Evolutionary conservation across 2,329 filamentous ascomycete species (phyloP), one percentile per base, ranked within the genome.

Genomic region (Kalmusia sp.): DNA sequence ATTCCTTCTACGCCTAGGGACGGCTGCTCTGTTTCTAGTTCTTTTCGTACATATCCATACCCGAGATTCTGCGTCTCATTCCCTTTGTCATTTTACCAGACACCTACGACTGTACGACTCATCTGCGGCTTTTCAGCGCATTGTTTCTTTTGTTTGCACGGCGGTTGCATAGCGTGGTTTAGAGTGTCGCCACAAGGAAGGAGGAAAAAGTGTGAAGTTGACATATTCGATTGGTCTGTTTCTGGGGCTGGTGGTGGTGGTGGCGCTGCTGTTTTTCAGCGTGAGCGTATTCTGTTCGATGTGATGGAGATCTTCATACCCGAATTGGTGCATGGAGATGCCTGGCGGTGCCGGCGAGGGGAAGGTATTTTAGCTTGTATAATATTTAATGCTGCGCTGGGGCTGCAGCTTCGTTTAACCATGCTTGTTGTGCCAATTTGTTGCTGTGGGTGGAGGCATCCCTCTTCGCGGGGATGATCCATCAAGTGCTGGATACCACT

Each of bases 311-410:
- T 11, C 39, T 44, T 21, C 21, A n/a, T 28, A 6, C 28, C 12
- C 35, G 8, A 38, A 4, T 22, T 38, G 5, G 8, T 12, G 8
- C 9, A 3, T 25, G 28, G 9, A 15, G 6, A 19, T 25, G 24
- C 12, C 14, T 40, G 46, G 35, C 28, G 34, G 46, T 6, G 46
- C 46, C n/a, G 25, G 35, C 5, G 54, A 49, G 39, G 51, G 40
- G 45, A 41, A 41, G 19, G 48, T 30, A 41, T 38, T 33, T 47
- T 44, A 47, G 48, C 51, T 55, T 66, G 63, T 68, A 62, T 69
- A 69, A 64, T 68, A 65, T 55, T 44, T 66, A 65, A 69, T 67
- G 62, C 63, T 65, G 63, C 64, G 27, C 45, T 51, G 45, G 31
- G 22, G 25, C 31, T 33, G 40, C 52, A 38, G 52, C 24, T 21